Percentiles rank a stretch among this genome's conserved stretches.
Evolutionary conservation across 108 stramenopile species (phyloP).

Genomic region (Cyclotella cryptica): DNA sequence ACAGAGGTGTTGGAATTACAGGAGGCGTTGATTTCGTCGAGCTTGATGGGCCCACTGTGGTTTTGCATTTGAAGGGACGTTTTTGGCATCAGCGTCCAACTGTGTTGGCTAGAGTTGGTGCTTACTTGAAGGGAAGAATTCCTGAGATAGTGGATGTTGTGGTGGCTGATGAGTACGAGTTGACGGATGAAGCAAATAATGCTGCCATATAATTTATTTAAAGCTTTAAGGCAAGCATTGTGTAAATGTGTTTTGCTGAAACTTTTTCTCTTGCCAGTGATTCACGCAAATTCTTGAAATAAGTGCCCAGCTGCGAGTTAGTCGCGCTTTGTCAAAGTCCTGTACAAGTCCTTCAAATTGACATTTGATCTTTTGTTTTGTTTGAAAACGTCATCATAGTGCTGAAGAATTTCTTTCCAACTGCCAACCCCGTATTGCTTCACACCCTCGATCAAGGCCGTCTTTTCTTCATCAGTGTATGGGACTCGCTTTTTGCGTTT

Average conservation of each 20-base stretch:
- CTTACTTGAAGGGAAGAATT: conserved; percentile 76
- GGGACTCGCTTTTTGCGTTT: conserved; percentile 19
- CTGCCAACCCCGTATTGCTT: conserved; percentile 51
- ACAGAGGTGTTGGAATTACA: conserved; percentile 93
- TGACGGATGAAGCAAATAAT: conserved; percentile 86
- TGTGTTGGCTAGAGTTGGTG: conserved; percentile 77
- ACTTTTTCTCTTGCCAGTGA: too few species aligned
- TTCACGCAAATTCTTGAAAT: too few species aligned
- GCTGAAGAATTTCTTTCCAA: conserved; percentile 62
- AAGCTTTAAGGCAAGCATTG: not conserved
- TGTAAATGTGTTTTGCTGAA: not conserved
- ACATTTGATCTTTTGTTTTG: conserved; percentile 56
- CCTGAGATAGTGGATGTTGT: conserved; percentile 89
- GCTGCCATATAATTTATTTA: conserved; percentile 20
- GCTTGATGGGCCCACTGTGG: conserved; percentile 85
- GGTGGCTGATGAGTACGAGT: conserved; percentile 81
- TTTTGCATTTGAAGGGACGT: conserved; percentile 71
- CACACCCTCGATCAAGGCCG: conserved; percentile 57
- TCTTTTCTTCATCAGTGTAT: conserved; percentile 64
- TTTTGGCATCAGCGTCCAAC: conserved; percentile 94
- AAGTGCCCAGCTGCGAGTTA: not conserved
- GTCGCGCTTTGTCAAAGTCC: conserved; percentile 52
- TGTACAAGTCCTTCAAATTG: conserved; percentile 72
- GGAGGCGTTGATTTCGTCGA: conserved; percentile 95
- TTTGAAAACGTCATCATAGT: conserved; percentile 43